A percentile compares a stretch with the other conserved stretches of the same genome.
These are phyloP conservation scores for Tuber umbilicatum DNA, from an alignment of 495 filamentous ascomycete genomes.

Conservation along the genomic window DNA sequence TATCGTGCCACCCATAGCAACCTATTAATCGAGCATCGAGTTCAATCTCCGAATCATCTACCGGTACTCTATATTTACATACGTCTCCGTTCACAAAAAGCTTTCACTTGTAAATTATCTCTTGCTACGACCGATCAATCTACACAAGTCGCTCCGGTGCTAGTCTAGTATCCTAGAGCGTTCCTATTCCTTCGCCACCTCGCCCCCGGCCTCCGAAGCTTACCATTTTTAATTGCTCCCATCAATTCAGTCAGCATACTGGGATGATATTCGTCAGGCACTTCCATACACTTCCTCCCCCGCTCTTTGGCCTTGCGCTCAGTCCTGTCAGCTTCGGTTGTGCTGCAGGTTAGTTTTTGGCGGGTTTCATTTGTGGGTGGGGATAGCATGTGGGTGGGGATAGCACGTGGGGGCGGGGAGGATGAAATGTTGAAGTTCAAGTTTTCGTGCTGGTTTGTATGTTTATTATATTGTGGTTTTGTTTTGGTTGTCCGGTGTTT, in stretches of 20 bases:
- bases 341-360: background rate
- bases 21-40: background rate
- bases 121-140: background rate
- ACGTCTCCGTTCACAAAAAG: background rate
- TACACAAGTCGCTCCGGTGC: background rate
- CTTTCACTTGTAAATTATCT: background rate
- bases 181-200: background rate
- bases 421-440: background rate
- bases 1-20: background rate
- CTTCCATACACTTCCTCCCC: background rate
- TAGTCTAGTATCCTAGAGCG: background rate
- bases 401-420: background rate
- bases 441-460: background rate
- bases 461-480: background rate
- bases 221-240: background rate
- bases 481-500: background rate
- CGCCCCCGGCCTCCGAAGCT: background rate
- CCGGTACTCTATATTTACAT: background rate
- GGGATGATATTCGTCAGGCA: background rate
- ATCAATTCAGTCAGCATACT: background rate
- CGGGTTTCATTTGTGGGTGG: background rate
- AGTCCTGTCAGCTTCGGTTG: background rate
- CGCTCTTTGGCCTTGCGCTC: background rate
- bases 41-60: background rate
- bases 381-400: background rate